Percentiles rank a stretch among this genome's conserved stretches.
Conservation (phyloP, 257 asterid species). For the Euphrasia confusa region DNA sequence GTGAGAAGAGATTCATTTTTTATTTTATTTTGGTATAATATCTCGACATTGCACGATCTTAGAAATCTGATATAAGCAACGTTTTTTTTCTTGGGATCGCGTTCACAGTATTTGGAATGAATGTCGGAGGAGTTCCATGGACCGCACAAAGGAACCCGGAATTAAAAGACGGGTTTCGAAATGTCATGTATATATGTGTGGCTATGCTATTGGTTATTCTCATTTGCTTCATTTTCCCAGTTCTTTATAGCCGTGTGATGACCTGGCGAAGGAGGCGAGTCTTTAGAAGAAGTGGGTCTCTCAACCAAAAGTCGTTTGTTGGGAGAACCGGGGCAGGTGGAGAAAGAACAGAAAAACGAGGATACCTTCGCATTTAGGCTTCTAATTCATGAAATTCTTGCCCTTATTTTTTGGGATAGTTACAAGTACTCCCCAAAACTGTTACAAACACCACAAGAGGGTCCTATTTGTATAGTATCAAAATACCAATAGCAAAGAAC, state of each 20-base stretch:
- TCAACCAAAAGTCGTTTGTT: constrained; percentile 55
- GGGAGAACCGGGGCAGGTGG: constrained; percentile 30
- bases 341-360: constrained; percentile 46
- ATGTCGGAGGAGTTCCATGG: constrained; percentile 99
- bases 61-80: neutral
- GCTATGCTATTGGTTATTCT: constrained; percentile 56
- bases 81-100: constrained; percentile 3
- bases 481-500: too few species aligned
- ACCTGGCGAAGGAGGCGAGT: constrained; percentile 56
- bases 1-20: too few species aligned
- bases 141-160: constrained; percentile 60
- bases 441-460: too few species aligned
- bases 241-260: constrained; percentile 46
- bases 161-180: constrained; percentile 70
- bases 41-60: neutral
- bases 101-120: constrained; percentile 83
- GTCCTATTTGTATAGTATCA: too few species aligned
- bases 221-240: constrained; percentile 77
- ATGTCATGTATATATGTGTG: constrained; percentile 59
- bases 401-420: too few species aligned
- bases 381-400: neutral
- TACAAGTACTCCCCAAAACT: too few species aligned
- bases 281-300: constrained; percentile 53
- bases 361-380: constrained; percentile 50
- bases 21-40: too few species aligned